A percentile compares a stretch with the other conserved stretches of the same genome.
Evolutionary conservation across 1,139 yeast genomes (phyloP).

Genomic region (Meyerozyma guilliermondii): DNA sequence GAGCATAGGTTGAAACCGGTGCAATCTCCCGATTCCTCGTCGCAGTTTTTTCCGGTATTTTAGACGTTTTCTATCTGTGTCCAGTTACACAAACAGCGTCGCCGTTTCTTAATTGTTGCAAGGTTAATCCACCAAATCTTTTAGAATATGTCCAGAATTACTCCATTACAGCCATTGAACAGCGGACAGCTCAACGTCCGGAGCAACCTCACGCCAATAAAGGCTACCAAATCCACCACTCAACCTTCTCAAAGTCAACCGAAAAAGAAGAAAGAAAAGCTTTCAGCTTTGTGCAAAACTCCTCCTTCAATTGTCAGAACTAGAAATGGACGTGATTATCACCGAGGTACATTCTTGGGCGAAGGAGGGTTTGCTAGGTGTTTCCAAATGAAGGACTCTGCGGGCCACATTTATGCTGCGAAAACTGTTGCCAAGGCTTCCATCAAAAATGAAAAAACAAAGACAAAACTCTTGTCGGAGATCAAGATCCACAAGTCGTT

Average conservation of each 20-base stretch:
- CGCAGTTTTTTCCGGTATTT: background rate
- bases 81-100: background rate
- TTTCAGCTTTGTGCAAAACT: constrained; percentile 85
- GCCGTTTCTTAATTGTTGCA: background rate
- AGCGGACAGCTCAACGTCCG: constrained; percentile 41
- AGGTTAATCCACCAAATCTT: too few species aligned
- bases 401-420: constrained; percentile 89
- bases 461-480: constrained; percentile 83
- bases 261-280: constrained; percentile 76
- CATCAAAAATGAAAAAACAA: constrained; percentile 84
- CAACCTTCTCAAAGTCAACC: constrained; percentile 12
- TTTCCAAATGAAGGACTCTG: constrained; percentile 89
- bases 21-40: background rate
- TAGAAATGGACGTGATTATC: constrained; percentile 81
- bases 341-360: constrained; percentile 87
- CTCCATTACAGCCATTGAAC: constrained; percentile 47
- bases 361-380: constrained; percentile 99
- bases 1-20: background rate
- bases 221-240: constrained; percentile 13
- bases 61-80: background rate
- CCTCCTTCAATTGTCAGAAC: constrained; percentile 92
- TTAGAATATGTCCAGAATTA: constrained; percentile 27
- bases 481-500: constrained; percentile 92
- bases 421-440: constrained; percentile 97
- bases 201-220: constrained; percentile 39